Conservation (phyloP, 108 stramenopile species). For the Skeletonema tropicum region DNA sequence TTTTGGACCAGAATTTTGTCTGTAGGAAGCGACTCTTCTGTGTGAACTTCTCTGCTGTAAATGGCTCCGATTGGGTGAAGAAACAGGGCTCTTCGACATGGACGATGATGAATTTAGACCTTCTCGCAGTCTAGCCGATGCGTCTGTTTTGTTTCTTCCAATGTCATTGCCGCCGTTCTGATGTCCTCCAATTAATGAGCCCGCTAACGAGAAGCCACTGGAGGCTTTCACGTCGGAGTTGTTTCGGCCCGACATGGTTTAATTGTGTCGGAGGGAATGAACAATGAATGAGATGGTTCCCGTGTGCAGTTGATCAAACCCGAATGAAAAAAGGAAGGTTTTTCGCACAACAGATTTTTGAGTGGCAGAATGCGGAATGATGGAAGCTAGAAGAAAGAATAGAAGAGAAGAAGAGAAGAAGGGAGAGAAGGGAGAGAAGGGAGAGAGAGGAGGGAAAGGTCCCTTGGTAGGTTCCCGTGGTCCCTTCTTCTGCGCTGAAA, state of each 20-base stretch:
- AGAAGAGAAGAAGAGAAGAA: too few relatives aligned
- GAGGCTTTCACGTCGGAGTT: not conserved
- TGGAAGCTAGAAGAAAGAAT: too few relatives aligned
- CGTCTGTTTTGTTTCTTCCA: not conserved
- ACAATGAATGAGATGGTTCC: not conserved
- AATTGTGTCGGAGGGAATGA: not conserved
- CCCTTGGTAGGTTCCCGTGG: too few relatives aligned
- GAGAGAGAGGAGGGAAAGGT: too few relatives aligned
- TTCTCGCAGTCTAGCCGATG: constrained; percentile 12
- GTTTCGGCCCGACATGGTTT: not conserved
- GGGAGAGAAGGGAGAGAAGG: too few relatives aligned
- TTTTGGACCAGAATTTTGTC: not conserved
- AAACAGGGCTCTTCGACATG: not conserved
- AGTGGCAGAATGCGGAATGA: too few relatives aligned
- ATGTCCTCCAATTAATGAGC: constrained; percentile 3
- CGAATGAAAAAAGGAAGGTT: too few relatives aligned
- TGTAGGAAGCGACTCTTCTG: not conserved
- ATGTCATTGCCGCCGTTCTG: not conserved
- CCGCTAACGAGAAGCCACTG: not conserved
- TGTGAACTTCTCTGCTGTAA: not conserved
- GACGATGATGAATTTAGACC: not conserved
- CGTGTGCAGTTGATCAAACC: not conserved
- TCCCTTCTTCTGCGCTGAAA: too few relatives aligned
- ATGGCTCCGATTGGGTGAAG: not conserved
- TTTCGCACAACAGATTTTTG: too few relatives aligned